Conservation (phyloP, 306 rosid species). For the Sphenostylis stenocarpa region DNA sequence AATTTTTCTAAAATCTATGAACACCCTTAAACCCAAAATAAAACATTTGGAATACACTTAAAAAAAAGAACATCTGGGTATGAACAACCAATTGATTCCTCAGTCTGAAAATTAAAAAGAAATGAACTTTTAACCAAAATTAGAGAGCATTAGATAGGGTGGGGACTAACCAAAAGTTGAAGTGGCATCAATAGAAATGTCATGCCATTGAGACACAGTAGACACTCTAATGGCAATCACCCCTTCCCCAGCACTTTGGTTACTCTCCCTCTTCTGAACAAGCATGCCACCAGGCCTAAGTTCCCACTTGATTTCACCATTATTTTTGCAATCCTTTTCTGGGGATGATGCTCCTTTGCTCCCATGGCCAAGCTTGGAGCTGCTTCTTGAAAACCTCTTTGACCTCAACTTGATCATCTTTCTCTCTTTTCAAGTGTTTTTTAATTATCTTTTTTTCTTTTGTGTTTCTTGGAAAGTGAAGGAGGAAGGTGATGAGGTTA, state of each 20-base stretch:
- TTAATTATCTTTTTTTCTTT: background rate
- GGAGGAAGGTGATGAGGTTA: constrained; percentile 17
- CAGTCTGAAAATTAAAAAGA: background rate
- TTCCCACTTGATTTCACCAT: constrained; percentile 84
- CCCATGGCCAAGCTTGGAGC: constrained; percentile 54
- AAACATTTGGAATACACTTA: background rate
- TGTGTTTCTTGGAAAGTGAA: constrained; percentile 6
- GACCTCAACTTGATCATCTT: constrained; percentile 83
- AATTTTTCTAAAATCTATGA: background rate
- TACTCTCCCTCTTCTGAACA: constrained; percentile 77
- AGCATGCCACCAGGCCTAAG: constrained; percentile 98
- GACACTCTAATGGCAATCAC: constrained; percentile 82
- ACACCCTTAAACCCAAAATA: background rate
- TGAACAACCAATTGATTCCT: background rate
- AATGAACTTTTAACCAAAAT: background rate
- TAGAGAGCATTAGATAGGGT: background rate
- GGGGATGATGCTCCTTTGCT: constrained; percentile 25
- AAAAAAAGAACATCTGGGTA: background rate
- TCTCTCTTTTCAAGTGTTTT: background rate
- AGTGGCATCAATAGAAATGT: constrained; percentile 71
- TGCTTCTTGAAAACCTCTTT: constrained; percentile 70
- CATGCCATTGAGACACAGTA: constrained; percentile 70
- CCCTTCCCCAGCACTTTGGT: constrained; percentile 46
- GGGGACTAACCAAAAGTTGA: constrained; percentile 76
- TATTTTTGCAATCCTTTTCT: constrained; percentile 31